Percentiles rank a stretch among this genome's conserved stretches.
Evolutionary conservation across 2,329 filamentous ascomycete species (phyloP).

Genomic region (Alternaria incomplexa): DNA sequence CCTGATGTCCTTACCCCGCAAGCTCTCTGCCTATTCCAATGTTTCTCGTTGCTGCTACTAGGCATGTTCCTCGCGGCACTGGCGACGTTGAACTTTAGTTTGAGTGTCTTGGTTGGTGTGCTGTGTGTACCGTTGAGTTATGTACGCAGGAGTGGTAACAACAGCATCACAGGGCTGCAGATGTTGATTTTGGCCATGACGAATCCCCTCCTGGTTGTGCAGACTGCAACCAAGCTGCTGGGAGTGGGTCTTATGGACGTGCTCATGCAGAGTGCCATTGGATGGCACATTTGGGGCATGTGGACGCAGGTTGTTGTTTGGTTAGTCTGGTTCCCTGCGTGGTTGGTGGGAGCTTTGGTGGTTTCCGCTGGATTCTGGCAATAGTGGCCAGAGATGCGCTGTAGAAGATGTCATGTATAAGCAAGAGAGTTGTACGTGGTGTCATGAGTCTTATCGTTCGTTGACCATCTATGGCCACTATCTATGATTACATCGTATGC

Average conservation of each 20-base stretch:
- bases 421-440: constrained; percentile 1
- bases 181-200: constrained; percentile 32
- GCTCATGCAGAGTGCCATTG: constrained; percentile 77
- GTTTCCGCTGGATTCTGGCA: constrained; percentile 33
- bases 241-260: constrained; percentile 59
- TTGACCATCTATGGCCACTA: constrained; percentile 14
- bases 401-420: not conserved
- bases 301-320: constrained; percentile 90
- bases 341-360: constrained; percentile 66
- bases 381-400: not conserved
- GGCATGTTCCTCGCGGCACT: constrained; percentile 92
- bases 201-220: constrained; percentile 43
- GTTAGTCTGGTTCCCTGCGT: constrained; percentile 95
- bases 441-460: constrained; percentile 21
- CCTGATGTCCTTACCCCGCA: constrained; percentile 64
- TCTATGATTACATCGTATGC: constrained; percentile 27
- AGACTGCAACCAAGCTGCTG: constrained; percentile 29
- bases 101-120: constrained; percentile 84
- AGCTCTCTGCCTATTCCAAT: constrained; percentile 81
- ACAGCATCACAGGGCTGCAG: constrained; percentile 14
- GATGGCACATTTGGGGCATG: constrained; percentile 88
- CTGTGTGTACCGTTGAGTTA: constrained; percentile 82
- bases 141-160: constrained; percentile 49
- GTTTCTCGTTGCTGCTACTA: constrained; percentile 88
- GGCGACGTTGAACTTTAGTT: constrained; percentile 93